Evolutionary conservation across 768 basidiomycete species (phyloP), one percentile per base, ranked within the genome.

Genomic region (Aureoboletus auriporus): DNA sequence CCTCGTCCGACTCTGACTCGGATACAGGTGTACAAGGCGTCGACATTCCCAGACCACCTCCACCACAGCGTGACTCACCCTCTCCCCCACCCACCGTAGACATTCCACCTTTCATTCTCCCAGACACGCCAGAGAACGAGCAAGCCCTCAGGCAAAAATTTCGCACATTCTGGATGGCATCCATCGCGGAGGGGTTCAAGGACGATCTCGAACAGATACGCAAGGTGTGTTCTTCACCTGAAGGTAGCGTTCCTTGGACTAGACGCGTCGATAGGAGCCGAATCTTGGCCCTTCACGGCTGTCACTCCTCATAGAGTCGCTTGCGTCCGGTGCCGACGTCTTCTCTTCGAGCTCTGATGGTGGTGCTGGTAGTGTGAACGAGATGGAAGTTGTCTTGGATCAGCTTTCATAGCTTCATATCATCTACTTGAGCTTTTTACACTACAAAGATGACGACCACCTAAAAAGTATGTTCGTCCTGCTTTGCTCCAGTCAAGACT

Each of bases 91-190:
- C 54, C 1, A 35, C 35, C 23, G 48, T 50, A 7, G 56, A 57
- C 16, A 69, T 86, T 9, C 86, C 85, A 0, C 71, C 85, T 1
- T 86, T 89, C 58, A 58, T 85, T 11, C 71, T 79, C 4, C 43
- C 52, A 20, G 66, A 71, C 29, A 60, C 66, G 6, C 56, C 62
- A 12, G 65, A 73, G 39, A 65, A 71, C 28, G 84, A 90, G 50
- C 69, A 75, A 38, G 61, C 63, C 8, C 63, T 91, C 60, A 83
- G 81, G 58, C 79, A 79, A 30, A 78, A 74, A 38, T 93, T 93
- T 63, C 72, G 84, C 47, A 83, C 84, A 64, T 92, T 93, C 60
- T 93, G 90, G 90, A 90, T 93, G 89, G 69, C 80, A 3, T 80
- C 84, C 1, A 76, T 92, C 7, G 86, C 83, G 2, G 87, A 91